Evolutionary conservation across 257 asterid species (phyloP).

Genomic region (Solanum piurae): DNA sequence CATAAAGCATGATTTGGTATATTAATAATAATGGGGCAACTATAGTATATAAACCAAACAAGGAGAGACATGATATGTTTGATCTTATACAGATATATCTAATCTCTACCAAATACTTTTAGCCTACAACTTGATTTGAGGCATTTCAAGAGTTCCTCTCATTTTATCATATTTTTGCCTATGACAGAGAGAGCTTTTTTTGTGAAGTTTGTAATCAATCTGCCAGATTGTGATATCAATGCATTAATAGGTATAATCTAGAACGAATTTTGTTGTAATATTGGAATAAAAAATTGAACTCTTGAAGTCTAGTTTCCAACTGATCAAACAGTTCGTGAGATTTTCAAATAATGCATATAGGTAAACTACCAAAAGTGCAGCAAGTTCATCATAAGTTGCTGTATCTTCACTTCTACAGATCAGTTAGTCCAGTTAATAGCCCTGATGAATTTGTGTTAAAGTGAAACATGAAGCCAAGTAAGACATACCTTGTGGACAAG

Average conservation of each 20-base stretch:
- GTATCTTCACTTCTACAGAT: background rate
- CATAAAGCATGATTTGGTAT: background rate
- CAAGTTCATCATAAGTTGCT: background rate
- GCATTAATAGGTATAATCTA: background rate
- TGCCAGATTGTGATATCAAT: background rate
- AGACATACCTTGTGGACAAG: slow-evolving; percentile 82
- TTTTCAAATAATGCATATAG: background rate
- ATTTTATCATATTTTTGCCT: background rate
- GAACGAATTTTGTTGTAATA: background rate
- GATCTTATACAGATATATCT: background rate
- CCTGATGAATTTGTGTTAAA: background rate
- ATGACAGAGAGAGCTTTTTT: background rate
- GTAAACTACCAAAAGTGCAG: background rate
- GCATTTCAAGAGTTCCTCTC: background rate
- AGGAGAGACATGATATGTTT: background rate
- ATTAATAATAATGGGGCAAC: background rate
- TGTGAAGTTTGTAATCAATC: background rate
- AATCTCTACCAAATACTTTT: background rate
- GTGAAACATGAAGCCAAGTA: background rate
- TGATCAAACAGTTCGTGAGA: background rate
- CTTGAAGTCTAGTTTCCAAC: background rate
- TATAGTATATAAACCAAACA: background rate
- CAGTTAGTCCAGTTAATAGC: background rate
- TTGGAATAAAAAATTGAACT: background rate
- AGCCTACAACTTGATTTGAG: background rate